Conservation (phyloP, 2,329 filamentous ascomycete genomes). For the Monosporascus sp. region DNA sequence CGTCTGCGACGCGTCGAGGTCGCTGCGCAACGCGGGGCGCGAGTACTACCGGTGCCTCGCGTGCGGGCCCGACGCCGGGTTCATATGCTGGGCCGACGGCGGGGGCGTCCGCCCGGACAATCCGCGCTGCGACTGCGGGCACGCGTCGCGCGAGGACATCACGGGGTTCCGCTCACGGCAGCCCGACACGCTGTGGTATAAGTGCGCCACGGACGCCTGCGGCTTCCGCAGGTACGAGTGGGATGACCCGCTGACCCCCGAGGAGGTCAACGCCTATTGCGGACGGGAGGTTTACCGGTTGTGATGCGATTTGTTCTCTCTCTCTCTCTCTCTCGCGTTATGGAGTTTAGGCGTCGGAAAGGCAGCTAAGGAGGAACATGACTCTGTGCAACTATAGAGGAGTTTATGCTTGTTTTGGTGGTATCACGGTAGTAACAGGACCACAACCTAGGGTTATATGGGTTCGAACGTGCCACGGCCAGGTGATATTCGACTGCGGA, state of each 20-base stretch:
- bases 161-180: background rate
- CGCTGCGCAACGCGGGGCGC: conserved; percentile 2
- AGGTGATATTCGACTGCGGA: too few species aligned
- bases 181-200: conserved; percentile 6
- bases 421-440: too few species aligned
- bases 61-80: conserved; percentile 1
- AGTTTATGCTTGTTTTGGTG: too few species aligned
- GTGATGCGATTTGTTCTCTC: background rate
- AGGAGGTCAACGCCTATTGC: conserved; percentile 6
- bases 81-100: conserved; percentile 13
- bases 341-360: too few species aligned
- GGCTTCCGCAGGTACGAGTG: background rate
- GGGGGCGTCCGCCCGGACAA: background rate
- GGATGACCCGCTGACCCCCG: conserved; percentile 2
- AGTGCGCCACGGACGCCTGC: conserved; percentile 11
- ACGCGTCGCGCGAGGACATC: conserved; percentile 8
- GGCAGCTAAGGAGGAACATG: too few species aligned
- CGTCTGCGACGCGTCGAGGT: background rate
- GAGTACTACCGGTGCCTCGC: conserved; percentile 6
- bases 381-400: too few species aligned
- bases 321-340: too few species aligned
- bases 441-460: too few species aligned
- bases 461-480: too few species aligned
- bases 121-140: conserved; percentile 8
- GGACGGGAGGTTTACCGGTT: conserved; percentile 2